Conservation (phyloP, 2,329 filamentous ascomycete genomes). For the Fusarium poae region DNA sequence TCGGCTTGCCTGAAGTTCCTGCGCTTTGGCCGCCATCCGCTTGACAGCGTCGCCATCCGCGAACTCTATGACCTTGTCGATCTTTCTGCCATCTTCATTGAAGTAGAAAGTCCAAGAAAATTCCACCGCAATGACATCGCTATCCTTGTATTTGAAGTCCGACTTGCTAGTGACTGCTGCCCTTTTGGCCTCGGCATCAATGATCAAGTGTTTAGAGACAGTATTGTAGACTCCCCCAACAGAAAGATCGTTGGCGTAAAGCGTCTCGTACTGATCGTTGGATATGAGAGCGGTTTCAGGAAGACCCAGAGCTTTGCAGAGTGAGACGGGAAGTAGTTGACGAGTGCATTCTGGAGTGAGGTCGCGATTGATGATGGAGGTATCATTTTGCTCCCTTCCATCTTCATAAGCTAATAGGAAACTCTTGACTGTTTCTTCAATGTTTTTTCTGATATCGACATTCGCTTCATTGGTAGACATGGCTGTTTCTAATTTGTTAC, state of each 20-base stretch:
- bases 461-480: slow-evolving; percentile 8
- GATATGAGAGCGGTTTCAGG: slow-evolving; percentile 15
- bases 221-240: slow-evolving; percentile 19
- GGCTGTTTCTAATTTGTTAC: background rate
- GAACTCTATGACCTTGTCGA: slow-evolving; percentile 32
- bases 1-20: background rate
- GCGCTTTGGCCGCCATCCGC: slow-evolving; percentile 16
- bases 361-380: slow-evolving; percentile 26
- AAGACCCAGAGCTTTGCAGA: slow-evolving; percentile 17
- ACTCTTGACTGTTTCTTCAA: slow-evolving; percentile 24
- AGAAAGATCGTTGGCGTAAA: slow-evolving; percentile 17
- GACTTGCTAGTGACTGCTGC: slow-evolving; percentile 17
- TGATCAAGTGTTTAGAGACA: slow-evolving; percentile 5
- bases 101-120: slow-evolving; percentile 27
- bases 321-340: slow-evolving; percentile 22
- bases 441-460: slow-evolving; percentile 1
- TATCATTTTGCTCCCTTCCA: slow-evolving; percentile 13
- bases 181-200: slow-evolving; percentile 22
- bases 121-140: slow-evolving; percentile 11
- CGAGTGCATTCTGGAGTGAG: slow-evolving; percentile 30
- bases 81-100: slow-evolving; percentile 26
- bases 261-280: slow-evolving; percentile 27
- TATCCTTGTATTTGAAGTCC: slow-evolving; percentile 26
- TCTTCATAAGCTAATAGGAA: slow-evolving; percentile 32
- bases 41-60: slow-evolving; percentile 13